Percentiles rank a stretch among this genome's conserved stretches.
Conservation (phyloP, 371 early-diverging fungal species). For the Mortierella sp. region DNA sequence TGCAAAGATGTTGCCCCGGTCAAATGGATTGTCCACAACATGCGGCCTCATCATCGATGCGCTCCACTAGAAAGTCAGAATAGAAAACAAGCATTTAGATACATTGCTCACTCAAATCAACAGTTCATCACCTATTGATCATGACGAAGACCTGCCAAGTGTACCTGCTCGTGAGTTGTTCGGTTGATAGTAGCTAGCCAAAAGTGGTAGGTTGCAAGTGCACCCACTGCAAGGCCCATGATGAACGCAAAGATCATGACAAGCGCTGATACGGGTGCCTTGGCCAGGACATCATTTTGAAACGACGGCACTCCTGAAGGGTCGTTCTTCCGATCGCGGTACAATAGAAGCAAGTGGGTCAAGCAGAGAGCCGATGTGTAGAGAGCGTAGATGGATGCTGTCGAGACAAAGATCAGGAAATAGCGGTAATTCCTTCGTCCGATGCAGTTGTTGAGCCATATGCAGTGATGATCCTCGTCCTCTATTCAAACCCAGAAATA, state of each 20-base stretch:
- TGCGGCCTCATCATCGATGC: constrained; percentile 63
- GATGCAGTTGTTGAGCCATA: constrained; percentile 95
- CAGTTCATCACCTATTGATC: neutral
- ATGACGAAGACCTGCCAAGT: neutral
- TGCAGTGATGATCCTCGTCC: constrained; percentile 93
- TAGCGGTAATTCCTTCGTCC: constrained; percentile 92
- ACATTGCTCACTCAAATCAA: neutral
- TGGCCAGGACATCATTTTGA: constrained; percentile 42
- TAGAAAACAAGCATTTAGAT: constrained; percentile 10
- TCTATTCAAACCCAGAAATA: constrained; percentile 57
- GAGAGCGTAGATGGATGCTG: constrained; percentile 69
- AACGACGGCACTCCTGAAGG: constrained; percentile 14
- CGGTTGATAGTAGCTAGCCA: constrained; percentile 77
- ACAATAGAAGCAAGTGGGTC: constrained; percentile 68
- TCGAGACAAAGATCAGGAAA: constrained; percentile 82
- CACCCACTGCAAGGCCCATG: constrained; percentile 74
- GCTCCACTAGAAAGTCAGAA: constrained; percentile 54
- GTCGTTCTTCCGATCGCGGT: constrained; percentile 42
- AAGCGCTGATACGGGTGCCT: constrained; percentile 62
- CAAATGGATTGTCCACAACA: constrained; percentile 65
- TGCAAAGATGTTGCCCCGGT: constrained; percentile 58
- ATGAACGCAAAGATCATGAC: constrained; percentile 77
- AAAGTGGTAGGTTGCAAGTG: constrained; percentile 83
- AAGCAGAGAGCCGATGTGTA: constrained; percentile 68
- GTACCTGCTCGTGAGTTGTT: constrained; percentile 91